Evolutionary conservation across 176 grass and related monocot genomes (phyloP).

Genomic region (Paspalum vaginatum): DNA sequence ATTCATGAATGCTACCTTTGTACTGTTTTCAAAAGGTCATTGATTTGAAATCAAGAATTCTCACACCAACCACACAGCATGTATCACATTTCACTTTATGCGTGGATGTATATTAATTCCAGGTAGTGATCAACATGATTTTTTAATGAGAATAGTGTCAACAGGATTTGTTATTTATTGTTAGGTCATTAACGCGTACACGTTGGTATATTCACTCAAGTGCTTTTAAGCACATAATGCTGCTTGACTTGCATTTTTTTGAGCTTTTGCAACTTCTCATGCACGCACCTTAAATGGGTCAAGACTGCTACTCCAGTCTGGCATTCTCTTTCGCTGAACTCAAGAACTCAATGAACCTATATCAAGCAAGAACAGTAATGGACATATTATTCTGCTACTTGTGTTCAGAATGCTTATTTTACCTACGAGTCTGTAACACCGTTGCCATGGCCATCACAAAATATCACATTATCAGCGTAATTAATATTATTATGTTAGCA

Average conservation of each 20-base stretch:
- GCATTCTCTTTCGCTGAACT: background rate
- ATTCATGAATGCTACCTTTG: slow-evolving; percentile 27
- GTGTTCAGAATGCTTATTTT: background rate
- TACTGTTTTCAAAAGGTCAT: slow-evolving; percentile 42
- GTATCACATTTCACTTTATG: slow-evolving; percentile 51
- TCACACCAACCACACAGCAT: slow-evolving; percentile 41
- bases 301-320: background rate
- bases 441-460: background rate
- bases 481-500: slow-evolving; percentile 10
- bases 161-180: background rate
- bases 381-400: background rate
- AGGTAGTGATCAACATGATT: background rate
- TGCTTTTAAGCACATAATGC: background rate
- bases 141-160: background rate
- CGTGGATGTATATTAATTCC: slow-evolving; percentile 9
- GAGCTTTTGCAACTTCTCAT: background rate
- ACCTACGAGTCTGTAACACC: background rate
- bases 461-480: slow-evolving; percentile 1
- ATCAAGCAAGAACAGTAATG: background rate
- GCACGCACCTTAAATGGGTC: background rate
- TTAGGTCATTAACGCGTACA: background rate
- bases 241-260: background rate
- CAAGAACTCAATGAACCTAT: background rate
- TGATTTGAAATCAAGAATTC: slow-evolving; percentile 28
- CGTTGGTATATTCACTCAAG: background rate